These are phyloP conservation scores for Silybum marianum DNA, from an alignment of 129 eudicot genomes.

Conservation along the genomic window DNA sequence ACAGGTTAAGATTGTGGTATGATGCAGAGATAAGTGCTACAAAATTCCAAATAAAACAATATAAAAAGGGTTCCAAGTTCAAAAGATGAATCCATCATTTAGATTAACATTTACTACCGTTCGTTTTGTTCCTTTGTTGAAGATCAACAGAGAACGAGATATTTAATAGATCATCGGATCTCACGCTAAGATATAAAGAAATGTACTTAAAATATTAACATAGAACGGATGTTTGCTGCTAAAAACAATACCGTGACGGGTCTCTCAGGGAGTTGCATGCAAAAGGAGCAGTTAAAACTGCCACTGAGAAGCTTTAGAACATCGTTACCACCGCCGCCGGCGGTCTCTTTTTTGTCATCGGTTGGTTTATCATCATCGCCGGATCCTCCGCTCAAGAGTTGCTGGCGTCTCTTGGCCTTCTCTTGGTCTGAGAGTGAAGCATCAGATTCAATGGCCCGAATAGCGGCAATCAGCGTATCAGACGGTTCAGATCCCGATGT, in stretches of 20 bases:
- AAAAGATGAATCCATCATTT: not conserved
- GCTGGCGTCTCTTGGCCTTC: constrained; percentile 70
- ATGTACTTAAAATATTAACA: not conserved
- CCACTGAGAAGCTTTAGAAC: constrained; percentile 59
- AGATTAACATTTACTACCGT: too few relatives aligned
- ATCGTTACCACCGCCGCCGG: constrained; percentile 32
- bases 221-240: not conserved
- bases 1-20: not conserved
- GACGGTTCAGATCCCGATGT: constrained; percentile 34
- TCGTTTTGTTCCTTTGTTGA: not conserved
- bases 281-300: constrained; percentile 68
- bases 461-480: constrained; percentile 44
- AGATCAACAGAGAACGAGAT: not conserved
- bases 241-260: constrained; percentile 73
- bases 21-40: not conserved
- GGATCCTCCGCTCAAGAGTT: constrained; percentile 54
- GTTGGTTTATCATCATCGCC: constrained; percentile 7
- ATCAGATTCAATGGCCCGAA: constrained; percentile 76
- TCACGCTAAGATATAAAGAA: not conserved
- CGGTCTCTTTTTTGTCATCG: constrained; percentile 21
- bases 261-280: constrained; percentile 86
- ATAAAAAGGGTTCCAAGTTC: not conserved
- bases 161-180: not conserved
- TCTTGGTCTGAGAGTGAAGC: constrained; percentile 58
- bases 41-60: not conserved